Evolutionary conservation across 495 filamentous ascomycete genomes (phyloP).

Genomic region (Penicillium canariense): DNA sequence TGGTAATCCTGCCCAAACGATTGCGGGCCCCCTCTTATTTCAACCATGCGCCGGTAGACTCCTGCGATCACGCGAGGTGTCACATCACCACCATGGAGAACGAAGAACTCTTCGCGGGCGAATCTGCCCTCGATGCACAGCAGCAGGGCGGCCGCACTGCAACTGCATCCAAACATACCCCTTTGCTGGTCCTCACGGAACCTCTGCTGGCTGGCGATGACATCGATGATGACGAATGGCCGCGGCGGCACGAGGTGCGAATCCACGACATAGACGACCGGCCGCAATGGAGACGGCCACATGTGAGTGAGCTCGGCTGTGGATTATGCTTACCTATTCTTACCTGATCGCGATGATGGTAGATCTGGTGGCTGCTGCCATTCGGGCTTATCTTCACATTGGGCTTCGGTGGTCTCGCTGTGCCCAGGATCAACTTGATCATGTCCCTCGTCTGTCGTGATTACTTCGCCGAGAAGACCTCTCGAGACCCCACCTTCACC

Average conservation of each 20-base stretch:
- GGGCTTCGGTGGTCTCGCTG: conserved; percentile 77
- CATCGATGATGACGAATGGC: conserved; percentile 12
- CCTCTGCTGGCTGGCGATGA: conserved; percentile 16
- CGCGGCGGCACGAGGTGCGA: conserved; percentile 4
- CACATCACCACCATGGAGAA: conserved; percentile 24
- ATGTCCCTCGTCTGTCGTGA: conserved; percentile 75
- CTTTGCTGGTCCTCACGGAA: conserved; percentile 15
- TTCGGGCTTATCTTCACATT: conserved; percentile 75
- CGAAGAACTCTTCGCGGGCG: conserved; percentile 25
- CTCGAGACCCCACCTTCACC: conserved; percentile 55
- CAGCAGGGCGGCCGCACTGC: conserved; percentile 7
- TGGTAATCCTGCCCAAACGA: conserved; percentile 10
- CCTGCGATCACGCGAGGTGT: not conserved
- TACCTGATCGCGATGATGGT: conserved; percentile 8
- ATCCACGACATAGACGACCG: conserved; percentile 5
- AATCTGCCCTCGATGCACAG: conserved; percentile 20
- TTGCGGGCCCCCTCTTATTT: not conserved
- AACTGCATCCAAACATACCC: conserved; percentile 4
- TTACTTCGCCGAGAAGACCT: conserved; percentile 64
- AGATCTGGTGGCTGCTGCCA: conserved; percentile 84
- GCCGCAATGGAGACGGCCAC: conserved; percentile 23
- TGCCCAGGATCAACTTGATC: conserved; percentile 79
- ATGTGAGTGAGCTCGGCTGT: conserved; percentile 18
- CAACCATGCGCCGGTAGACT: conserved; percentile 2
- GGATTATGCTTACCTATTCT: not conserved